Conservation (phyloP, 371 early-diverging fungal species). For the Apophysomyces sp. region DNA sequence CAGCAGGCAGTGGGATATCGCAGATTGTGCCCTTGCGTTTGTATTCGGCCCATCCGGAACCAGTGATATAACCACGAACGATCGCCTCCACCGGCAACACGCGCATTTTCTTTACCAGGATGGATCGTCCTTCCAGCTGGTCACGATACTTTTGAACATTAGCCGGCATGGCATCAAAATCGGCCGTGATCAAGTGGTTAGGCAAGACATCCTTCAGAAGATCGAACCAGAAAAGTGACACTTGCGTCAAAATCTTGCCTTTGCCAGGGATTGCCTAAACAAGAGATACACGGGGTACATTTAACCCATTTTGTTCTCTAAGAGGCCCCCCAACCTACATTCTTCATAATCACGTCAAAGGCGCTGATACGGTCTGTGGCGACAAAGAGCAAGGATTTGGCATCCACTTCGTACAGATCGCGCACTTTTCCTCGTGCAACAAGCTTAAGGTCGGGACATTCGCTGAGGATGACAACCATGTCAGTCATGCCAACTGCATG, state of each 20-base stretch:
- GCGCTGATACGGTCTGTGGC: constrained; percentile 97
- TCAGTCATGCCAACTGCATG: not conserved
- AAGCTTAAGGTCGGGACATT: constrained; percentile 91
- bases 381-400: constrained; percentile 86
- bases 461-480: constrained; percentile 35
- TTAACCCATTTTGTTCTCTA: too few species aligned
- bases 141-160: constrained; percentile 81
- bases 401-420: constrained; percentile 93
- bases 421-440: constrained; percentile 96
- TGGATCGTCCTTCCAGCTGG: constrained; percentile 85
- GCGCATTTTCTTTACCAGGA: constrained; percentile 89
- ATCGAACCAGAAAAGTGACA: constrained; percentile 95
- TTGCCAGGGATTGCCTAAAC: constrained; percentile 88
- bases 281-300: not conserved
- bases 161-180: constrained; percentile 92
- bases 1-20: constrained; percentile 82
- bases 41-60: constrained; percentile 97
- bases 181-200: constrained; percentile 93
- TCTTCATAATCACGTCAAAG: constrained; percentile 97
- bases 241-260: constrained; percentile 94
- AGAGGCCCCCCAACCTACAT: too few species aligned
- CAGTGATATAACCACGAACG: constrained; percentile 96
- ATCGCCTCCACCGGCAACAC: constrained; percentile 98
- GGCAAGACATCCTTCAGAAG: constrained; percentile 80
- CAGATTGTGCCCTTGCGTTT: constrained; percentile 90